phyloP scores from a whole-genome alignment of 2,329 filamentous ascomycete species.

The Aaosphaeria arxii region DNA sequence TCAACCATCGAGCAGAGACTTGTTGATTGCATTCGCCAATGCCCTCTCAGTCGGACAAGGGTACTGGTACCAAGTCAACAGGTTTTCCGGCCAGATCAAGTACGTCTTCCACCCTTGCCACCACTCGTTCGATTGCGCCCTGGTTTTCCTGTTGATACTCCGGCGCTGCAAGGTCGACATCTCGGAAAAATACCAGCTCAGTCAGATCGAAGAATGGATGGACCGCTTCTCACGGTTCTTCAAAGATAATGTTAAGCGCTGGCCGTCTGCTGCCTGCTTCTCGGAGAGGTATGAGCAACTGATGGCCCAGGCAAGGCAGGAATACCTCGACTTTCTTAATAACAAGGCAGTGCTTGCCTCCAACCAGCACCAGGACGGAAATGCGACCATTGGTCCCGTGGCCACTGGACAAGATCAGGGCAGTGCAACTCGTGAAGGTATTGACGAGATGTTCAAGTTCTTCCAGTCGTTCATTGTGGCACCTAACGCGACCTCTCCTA shows the following conservation, averaged over 20 bases:
- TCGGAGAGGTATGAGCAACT: slow-evolving; percentile 33
- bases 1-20: slow-evolving; percentile 22
- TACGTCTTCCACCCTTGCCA: slow-evolving; percentile 39
- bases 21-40: slow-evolving; percentile 24
- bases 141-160: slow-evolving; percentile 30
- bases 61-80: slow-evolving; percentile 31
- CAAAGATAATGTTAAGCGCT: slow-evolving; percentile 31
- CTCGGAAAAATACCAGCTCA: slow-evolving; percentile 20
- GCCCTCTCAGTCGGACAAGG: slow-evolving; percentile 31
- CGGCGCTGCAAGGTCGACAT: slow-evolving; percentile 30
- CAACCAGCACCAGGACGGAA: no score
- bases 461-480: no score
- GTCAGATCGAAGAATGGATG: slow-evolving; percentile 29
- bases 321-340: slow-evolving; percentile 29
- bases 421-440: no score
- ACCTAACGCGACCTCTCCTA: no score
- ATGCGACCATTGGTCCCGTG: no score
- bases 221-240: slow-evolving; percentile 30
- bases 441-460: no score
- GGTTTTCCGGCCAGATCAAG: slow-evolving; percentile 33
- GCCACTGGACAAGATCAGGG: no score
- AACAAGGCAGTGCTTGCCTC: slow-evolving; percentile 13
- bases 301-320: slow-evolving; percentile 27
- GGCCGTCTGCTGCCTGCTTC: slow-evolving; percentile 31
- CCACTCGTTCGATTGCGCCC: slow-evolving; percentile 31